A percentile compares a stretch with the other conserved stretches of the same genome.
These are phyloP conservation scores for Waltergamsia citrina DNA, from an alignment of 2,329 filamentous ascomycete species.

Conservation along the genomic window DNA sequence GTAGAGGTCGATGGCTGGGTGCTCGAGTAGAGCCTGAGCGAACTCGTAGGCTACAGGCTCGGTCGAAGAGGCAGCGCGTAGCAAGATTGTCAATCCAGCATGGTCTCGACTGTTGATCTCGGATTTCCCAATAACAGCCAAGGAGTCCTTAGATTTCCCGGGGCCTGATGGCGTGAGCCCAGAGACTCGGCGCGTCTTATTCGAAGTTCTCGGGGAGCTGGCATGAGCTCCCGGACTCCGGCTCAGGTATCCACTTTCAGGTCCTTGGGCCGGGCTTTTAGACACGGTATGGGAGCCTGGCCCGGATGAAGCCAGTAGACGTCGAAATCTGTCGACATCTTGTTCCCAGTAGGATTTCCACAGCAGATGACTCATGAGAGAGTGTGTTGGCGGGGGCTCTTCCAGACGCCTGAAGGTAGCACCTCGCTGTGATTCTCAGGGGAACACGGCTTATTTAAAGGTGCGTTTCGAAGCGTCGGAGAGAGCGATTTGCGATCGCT, in stretches of 20 bases:
- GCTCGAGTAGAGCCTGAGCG: conserved; percentile 68
- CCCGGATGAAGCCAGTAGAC: conserved; percentile 68
- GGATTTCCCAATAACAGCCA: conserved; percentile 34
- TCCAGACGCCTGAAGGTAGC: conserved; percentile 47
- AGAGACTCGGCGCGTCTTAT: conserved; percentile 44
- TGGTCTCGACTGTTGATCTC: conserved; percentile 83
- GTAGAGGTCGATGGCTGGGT: conserved; percentile 79
- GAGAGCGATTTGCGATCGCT: too few relatives aligned
- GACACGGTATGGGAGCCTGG: conserved; percentile 43
- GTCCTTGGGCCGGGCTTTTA: conserved; percentile 40
- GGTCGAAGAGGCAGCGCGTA: conserved; percentile 73
- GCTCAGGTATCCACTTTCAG: conserved; percentile 18
- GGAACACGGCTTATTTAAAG: conserved; percentile 93
- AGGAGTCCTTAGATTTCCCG: conserved; percentile 33
- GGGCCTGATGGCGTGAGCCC: conserved; percentile 31
- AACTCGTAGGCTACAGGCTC: conserved; percentile 62
- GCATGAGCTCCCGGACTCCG: conserved; percentile 30
- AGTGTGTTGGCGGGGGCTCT: conserved; percentile 28
- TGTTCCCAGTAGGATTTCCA: conserved; percentile 97
- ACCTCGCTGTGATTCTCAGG: conserved; percentile 81
- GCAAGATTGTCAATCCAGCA: conserved; percentile 71
- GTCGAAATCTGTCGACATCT: conserved; percentile 92
- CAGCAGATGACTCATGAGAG: conserved; percentile 86
- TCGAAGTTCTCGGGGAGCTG: conserved; percentile 38
- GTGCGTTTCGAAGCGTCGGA: conserved; percentile 35